Evolutionary conservation across 352 stramenopile species (phyloP), one percentile per base, ranked within the genome.

Genomic region (Elongisporangium senticosum): DNA sequence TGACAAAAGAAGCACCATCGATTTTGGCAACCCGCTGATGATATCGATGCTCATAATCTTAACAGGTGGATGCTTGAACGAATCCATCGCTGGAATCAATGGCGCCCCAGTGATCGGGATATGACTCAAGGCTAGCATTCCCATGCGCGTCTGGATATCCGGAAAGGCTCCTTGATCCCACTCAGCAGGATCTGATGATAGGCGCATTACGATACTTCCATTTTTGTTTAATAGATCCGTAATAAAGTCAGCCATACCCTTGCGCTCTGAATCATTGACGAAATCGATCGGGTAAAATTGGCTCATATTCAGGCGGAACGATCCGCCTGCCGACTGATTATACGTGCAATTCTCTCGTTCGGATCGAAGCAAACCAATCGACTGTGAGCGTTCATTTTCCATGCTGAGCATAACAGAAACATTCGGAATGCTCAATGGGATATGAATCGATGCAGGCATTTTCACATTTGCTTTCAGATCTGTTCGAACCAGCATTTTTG

Each of bases 281-380:
- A 92, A 89, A 17, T 67, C 61, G 49, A 92, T 77, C 15, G 78
- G 65, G 51, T 93, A 93, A 53, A 70, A 89, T 10, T 74, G 59
- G 13, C 64, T 79, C 83, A 93, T 90, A 43, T 93, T 89, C 43
- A 93, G 67, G 3, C 72, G 75, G 55, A 93, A 93, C 15, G 71
- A 68, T 14, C 77, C 79, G 33, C 56, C 72, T 13, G 74, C 67
- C 6, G 69, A 58, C 56, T 88, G 79, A 53, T 87, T 85, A 59
- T 83, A 93, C 28, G 85, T 63, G 51, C 83, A 93, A 1, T 49
- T 48, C 53, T 93, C 83, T 19, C 77, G 67, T 4, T 53, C 63
- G 23, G 80, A 89, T 14, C 68, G 63, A 11, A 93, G 64, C n/a
- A 60, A 66, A 14, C 83, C 83, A 7, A 93, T 74, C 4, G 58